phyloP scores from a whole-genome alignment of 768 basidiomycete species.

The Hericium erinaceus region DNA sequence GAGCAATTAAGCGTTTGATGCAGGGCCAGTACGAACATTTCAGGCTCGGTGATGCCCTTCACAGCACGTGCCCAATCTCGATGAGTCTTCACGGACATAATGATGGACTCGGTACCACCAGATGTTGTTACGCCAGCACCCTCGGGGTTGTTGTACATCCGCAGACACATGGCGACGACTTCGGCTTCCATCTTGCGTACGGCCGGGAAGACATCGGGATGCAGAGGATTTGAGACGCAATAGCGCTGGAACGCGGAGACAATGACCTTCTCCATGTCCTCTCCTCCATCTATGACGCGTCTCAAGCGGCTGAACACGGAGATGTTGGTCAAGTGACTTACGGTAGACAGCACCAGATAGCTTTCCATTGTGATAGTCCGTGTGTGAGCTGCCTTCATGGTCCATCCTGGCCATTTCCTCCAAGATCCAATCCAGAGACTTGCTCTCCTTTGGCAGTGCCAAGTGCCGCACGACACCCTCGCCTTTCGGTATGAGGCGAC shows the following conservation, averaged over 20 bases:
- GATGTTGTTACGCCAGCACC: constrained; percentile 91
- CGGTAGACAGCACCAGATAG: constrained; percentile 84
- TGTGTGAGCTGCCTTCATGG: constrained; percentile 32
- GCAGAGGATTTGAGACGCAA: constrained; percentile 81
- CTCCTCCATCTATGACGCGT: constrained; percentile 57
- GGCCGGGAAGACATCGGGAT: constrained; percentile 89
- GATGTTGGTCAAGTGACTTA: constrained; percentile 26
- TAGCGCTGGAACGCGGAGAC: constrained; percentile 76
- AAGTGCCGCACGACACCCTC: constrained; percentile 56
- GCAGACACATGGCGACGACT: constrained; percentile 79
- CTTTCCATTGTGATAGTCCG: constrained; percentile 63
- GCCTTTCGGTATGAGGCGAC: constrained; percentile 57
- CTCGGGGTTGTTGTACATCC: constrained; percentile 74
- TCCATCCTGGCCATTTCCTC: constrained; percentile 80
- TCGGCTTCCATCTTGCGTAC: constrained; percentile 97
- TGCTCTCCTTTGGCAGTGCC: constrained; percentile 53
- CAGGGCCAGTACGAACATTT: constrained; percentile 54
- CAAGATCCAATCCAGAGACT: constrained; percentile 62
- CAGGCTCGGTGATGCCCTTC: constrained; percentile 85
- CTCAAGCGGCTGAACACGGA: neutral
- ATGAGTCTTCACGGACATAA: constrained; percentile 93
- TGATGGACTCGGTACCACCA: constrained; percentile 92
- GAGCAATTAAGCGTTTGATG: neutral
- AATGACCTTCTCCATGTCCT: constrained; percentile 70
- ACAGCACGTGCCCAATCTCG: constrained; percentile 82